These are phyloP conservation scores for Micractinium conductrix DNA, from an alignment of 139 green algal species.

Conservation along the genomic window DNA sequence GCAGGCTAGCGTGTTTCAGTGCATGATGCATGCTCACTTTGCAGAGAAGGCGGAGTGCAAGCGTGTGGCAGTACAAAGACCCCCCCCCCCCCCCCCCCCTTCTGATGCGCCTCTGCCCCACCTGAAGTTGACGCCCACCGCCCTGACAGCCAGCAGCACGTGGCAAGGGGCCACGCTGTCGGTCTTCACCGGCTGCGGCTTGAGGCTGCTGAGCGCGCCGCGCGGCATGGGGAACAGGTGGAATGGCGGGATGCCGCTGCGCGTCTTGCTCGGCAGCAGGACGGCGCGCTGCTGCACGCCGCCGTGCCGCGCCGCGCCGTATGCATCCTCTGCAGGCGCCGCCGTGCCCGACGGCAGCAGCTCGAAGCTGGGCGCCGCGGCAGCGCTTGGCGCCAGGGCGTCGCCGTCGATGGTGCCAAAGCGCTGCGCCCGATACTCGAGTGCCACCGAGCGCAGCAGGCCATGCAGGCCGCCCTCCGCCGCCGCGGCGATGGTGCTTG, in stretches of 20 bases:
- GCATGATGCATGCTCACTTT: not conserved
- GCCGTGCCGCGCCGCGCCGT: not conserved
- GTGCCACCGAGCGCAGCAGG: slow-evolving; percentile 29
- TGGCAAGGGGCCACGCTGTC: slow-evolving; percentile 18
- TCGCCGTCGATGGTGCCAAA: slow-evolving; percentile 21
- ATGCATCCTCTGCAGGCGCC: not conserved
- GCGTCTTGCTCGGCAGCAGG: slow-evolving; percentile 11
- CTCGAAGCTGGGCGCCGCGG: not conserved
- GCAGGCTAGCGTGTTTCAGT: slow-evolving; percentile 27
- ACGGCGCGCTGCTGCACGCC: not conserved
- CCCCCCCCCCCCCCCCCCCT: no score
- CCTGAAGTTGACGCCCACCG: slow-evolving; percentile 90
- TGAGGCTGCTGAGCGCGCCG: slow-evolving; percentile 51
- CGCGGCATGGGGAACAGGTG: slow-evolving; percentile 54
- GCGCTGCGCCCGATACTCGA: slow-evolving; percentile 21
- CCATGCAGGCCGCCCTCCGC: slow-evolving; percentile 16
- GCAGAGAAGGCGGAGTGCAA: no score
- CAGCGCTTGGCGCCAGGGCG: not conserved
- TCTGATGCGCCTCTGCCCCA: no score
- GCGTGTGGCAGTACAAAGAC: no score
- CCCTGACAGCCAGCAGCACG: slow-evolving; percentile 66
- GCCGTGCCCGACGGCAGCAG: not conserved
- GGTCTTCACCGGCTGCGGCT: slow-evolving; percentile 28
- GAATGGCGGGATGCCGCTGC: slow-evolving; percentile 21
- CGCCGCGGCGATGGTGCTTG: no score